Conservation (phyloP, 352 stramenopile genomes). For the Pythium plurisporium region DNA sequence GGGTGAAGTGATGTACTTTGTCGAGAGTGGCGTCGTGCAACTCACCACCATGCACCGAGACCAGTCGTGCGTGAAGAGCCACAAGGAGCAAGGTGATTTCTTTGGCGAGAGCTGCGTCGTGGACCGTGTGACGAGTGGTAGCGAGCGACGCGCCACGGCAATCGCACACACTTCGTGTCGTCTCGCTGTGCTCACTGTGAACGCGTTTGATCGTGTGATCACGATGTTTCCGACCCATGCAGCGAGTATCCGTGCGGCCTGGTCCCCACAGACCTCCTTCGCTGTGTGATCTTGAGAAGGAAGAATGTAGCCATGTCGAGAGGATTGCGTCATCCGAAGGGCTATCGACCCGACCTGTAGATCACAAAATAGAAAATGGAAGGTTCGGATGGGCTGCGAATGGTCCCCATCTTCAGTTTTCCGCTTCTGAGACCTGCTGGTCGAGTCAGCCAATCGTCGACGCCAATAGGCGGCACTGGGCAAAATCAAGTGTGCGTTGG, state of each 20-base stretch:
- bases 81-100: conserved; percentile 18
- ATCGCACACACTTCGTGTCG: conserved; percentile 13
- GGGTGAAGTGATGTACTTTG: conserved; percentile 25
- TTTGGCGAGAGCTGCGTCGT: conserved; percentile 27
- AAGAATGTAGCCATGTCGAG: conserved; percentile 11
- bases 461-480: too few relatives aligned
- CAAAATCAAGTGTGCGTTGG: conserved; percentile 16
- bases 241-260: conserved; percentile 10
- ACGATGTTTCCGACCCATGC: conserved; percentile 18
- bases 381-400: not conserved
- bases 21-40: conserved; percentile 20
- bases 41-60: conserved; percentile 15
- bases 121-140: conserved; percentile 8
- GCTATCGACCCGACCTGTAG: not conserved
- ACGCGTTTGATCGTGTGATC: conserved; percentile 18
- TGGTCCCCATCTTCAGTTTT: conserved; percentile 6
- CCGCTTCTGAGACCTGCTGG: not conserved
- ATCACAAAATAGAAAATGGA: not conserved
- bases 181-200: conserved; percentile 19
- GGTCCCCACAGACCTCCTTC: not conserved
- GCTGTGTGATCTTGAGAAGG: not conserved
- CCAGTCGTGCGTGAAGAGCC: not conserved
- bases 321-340: conserved; percentile 8
- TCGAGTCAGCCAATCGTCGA: conserved; percentile 1
- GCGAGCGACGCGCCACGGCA: conserved; percentile 18